phyloP scores from a whole-genome alignment of 768 basidiomycete species.

The Russula virescens region DNA sequence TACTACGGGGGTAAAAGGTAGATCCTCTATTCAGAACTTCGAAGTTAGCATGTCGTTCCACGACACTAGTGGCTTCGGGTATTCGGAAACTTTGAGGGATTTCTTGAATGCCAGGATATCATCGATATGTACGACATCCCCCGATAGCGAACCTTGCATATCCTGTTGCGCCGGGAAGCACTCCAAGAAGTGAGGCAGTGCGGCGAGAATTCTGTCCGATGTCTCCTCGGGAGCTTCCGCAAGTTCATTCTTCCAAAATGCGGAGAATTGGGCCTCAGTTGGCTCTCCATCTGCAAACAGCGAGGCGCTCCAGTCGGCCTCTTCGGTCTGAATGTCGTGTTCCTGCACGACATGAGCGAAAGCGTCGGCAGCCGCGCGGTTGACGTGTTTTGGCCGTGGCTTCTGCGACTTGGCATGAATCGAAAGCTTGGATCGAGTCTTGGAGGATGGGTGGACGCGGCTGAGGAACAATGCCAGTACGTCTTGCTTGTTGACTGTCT shows the following conservation, averaged over 20 bases:
- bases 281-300: constrained; percentile 51
- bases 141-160: constrained; percentile 39
- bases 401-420: constrained; percentile 75
- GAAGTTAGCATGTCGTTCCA: constrained; percentile 69
- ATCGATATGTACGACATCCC: constrained; percentile 54
- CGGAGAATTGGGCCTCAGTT: constrained; percentile 50
- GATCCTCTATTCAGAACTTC: constrained; percentile 39
- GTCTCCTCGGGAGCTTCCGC: constrained; percentile 34
- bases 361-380: constrained; percentile 53
- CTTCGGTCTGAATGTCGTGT: constrained; percentile 45
- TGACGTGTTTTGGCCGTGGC: constrained; percentile 54
- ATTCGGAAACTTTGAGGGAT: constrained; percentile 45
- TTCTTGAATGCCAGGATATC: constrained; percentile 65
- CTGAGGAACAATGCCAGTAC: constrained; percentile 63
- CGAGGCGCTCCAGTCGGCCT: constrained; percentile 45
- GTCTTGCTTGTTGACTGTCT: constrained; percentile 65
- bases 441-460: constrained; percentile 63
- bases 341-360: constrained; percentile 51
- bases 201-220: constrained; percentile 42
- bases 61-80: constrained; percentile 60
- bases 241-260: constrained; percentile 51
- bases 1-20: background rate
- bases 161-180: constrained; percentile 52
- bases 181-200: constrained; percentile 53
- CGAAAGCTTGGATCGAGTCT: constrained; percentile 74